These are phyloP conservation scores for Cymbopogon citratus DNA, from an alignment of 176 grass and related monocot genomes.

Conservation along the genomic window DNA sequence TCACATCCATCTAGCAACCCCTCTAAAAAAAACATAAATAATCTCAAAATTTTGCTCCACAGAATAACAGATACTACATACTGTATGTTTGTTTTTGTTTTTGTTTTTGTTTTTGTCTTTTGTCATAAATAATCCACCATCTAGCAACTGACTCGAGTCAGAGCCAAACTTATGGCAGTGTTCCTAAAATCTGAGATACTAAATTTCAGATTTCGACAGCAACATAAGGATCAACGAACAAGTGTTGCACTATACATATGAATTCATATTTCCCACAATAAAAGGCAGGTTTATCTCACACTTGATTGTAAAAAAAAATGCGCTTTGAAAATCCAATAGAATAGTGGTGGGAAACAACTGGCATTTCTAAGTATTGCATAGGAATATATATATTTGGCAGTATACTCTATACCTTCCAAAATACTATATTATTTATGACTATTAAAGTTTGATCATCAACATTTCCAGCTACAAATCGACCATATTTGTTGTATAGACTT, in stretches of 20 bases:
- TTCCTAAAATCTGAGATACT: background rate
- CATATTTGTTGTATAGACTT: background rate
- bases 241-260: background rate
- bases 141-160: background rate
- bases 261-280: background rate
- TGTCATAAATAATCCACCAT: no score
- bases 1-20: background rate
- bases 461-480: background rate
- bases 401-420: background rate
- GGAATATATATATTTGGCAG: background rate
- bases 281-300: background rate
- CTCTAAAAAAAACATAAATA: background rate
- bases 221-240: background rate
- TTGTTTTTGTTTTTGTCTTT: no score
- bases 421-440: background rate
- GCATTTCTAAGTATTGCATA: background rate
- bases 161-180: background rate
- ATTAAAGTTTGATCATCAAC: background rate
- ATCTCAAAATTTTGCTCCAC: background rate
- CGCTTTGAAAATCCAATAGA: background rate
- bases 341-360: background rate
- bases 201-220: background rate
- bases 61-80: background rate
- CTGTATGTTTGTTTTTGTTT: no score
- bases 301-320: background rate